Conservation (phyloP, 495 filamentous ascomycete genomes). For the Neurospora sp. region DNA sequence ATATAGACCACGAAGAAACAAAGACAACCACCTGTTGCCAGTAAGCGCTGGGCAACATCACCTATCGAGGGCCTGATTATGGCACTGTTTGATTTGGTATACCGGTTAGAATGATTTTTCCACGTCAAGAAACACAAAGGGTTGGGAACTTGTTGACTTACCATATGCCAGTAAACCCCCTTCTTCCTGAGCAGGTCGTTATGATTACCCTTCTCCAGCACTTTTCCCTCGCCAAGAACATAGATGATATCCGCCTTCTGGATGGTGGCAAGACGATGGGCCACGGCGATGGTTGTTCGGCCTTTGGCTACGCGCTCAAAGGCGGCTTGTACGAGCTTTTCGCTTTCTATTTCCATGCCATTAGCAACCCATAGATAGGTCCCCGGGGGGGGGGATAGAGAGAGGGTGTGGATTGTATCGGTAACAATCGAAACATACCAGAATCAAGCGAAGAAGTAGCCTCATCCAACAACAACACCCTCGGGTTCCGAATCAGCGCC, state of each 20-base stretch:
- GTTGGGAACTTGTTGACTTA: slow-evolving; percentile 6
- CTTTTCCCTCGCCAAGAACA: slow-evolving; percentile 40
- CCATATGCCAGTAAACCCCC: slow-evolving; percentile 40
- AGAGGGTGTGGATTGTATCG: not conserved
- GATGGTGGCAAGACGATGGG: slow-evolving; percentile 48
- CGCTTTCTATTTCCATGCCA: slow-evolving; percentile 36
- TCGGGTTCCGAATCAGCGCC: slow-evolving; percentile 62
- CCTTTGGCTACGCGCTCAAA: slow-evolving; percentile 50
- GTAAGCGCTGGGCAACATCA: not conserved
- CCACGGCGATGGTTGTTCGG: slow-evolving; percentile 63
- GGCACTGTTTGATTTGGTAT: slow-evolving; percentile 20
- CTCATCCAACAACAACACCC: slow-evolving; percentile 67
- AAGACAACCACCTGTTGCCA: not conserved
- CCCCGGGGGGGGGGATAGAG: not conserved
- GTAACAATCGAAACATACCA: slow-evolving; percentile 4
- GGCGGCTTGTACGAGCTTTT: slow-evolving; percentile 60
- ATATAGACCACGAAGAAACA: not conserved
- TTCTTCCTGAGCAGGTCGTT: slow-evolving; percentile 33
- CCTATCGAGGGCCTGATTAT: slow-evolving; percentile 31
- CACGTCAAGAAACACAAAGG: not conserved
- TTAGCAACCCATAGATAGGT: not conserved
- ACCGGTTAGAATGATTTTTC: not conserved
- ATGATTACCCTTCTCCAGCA: slow-evolving; percentile 46
- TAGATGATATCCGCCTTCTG: slow-evolving; percentile 45
- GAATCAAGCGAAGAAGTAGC: slow-evolving; percentile 69